These are phyloP conservation scores for Xenoacremonium recifei DNA, from an alignment of 2,329 filamentous ascomycete genomes.

Conservation along the genomic window DNA sequence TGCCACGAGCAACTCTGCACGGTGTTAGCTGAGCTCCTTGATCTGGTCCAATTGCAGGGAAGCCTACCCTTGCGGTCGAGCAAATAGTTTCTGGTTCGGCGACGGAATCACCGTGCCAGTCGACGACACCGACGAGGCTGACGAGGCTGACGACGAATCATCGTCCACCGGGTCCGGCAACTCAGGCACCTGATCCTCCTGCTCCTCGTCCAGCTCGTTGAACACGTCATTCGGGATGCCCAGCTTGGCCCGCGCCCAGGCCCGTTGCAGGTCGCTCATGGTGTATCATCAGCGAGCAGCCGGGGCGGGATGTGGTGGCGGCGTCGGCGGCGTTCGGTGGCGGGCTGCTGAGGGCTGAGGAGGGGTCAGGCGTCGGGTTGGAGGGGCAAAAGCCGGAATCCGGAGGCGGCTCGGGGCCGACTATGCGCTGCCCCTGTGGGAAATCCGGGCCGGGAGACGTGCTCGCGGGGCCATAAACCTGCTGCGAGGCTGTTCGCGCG, in stretches of 20 bases:
- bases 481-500: neutral
- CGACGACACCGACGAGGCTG: slow-evolving; percentile 82
- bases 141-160: slow-evolving; percentile 72
- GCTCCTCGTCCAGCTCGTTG: slow-evolving; percentile 52
- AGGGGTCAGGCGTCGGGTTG: neutral
- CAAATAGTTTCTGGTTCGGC: slow-evolving; percentile 69
- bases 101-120: slow-evolving; percentile 89
- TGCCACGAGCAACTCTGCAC: slow-evolving; percentile 46
- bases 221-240: slow-evolving; percentile 51
- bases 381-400: no score
- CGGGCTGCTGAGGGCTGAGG: neutral
- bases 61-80: slow-evolving; percentile 63
- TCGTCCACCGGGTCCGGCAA: slow-evolving; percentile 49
- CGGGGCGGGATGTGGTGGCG: slow-evolving; percentile 13
- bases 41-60: slow-evolving; percentile 2
- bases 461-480: neutral
- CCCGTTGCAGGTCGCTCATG: slow-evolving; percentile 81
- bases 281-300: slow-evolving; percentile 18
- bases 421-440: neutral
- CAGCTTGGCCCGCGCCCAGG: slow-evolving; percentile 76
- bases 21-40: slow-evolving; percentile 26
- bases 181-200: slow-evolving; percentile 48
- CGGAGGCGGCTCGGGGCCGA: neutral
- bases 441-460: neutral
- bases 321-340: neutral